A percentile compares a stretch with the other conserved stretches of the same genome.
Evolutionary conservation across 495 filamentous ascomycete species (phyloP).

Genomic region (Penicillium bovifimosum): DNA sequence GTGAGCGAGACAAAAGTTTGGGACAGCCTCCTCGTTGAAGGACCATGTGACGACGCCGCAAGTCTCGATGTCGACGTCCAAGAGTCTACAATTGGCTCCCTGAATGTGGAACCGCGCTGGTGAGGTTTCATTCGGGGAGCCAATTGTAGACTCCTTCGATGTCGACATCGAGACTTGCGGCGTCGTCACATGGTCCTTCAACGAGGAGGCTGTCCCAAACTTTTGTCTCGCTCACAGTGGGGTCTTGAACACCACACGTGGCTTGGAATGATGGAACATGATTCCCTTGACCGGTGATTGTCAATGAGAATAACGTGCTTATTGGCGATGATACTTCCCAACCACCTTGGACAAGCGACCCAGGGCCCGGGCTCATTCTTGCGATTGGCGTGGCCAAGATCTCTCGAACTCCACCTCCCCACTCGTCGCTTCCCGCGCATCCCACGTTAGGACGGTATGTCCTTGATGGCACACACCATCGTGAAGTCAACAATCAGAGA

Average conservation of each 20-base stretch:
- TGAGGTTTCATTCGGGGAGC: slow-evolving; percentile 57
- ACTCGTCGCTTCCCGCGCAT: too few relatives aligned
- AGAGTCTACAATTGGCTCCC: slow-evolving; percentile 51
- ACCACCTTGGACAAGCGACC: too few relatives aligned
- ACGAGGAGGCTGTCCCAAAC: slow-evolving; percentile 39
- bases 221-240: slow-evolving; percentile 23
- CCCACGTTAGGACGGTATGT: too few relatives aligned
- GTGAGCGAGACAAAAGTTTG: slow-evolving; percentile 35
- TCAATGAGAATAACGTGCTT: too few relatives aligned
- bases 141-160: slow-evolving; percentile 53
- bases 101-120: slow-evolving; percentile 62
- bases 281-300: slow-evolving; percentile 19
- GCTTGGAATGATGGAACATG: slow-evolving; percentile 24
- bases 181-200: slow-evolving; percentile 21
- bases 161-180: slow-evolving; percentile 32
- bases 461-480: too few relatives aligned
- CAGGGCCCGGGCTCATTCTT: too few relatives aligned
- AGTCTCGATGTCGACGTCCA: slow-evolving; percentile 40
- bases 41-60: slow-evolving; percentile 21
- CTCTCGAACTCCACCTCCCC: too few relatives aligned
- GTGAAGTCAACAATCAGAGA: too few relatives aligned
- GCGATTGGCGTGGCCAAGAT: too few relatives aligned
- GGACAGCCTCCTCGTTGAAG: slow-evolving; percentile 30
- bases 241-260: slow-evolving; percentile 37
- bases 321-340: too few relatives aligned